These are phyloP conservation scores for Pythium dissotocum DNA, from an alignment of 352 stramenopile species.

Conservation along the genomic window DNA sequence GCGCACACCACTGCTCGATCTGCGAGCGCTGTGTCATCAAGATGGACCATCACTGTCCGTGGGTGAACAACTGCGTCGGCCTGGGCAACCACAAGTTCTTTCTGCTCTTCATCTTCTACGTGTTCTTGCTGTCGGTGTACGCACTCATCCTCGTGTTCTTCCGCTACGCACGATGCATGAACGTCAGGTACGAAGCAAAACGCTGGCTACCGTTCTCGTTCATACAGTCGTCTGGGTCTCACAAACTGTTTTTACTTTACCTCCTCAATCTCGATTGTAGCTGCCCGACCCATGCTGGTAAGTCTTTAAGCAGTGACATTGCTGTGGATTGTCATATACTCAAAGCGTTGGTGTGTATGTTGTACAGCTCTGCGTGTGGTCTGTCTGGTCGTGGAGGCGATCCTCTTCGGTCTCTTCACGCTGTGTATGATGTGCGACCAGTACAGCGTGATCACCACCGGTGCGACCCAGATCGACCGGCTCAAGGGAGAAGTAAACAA, in stretches of 20 bases:
- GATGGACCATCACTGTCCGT: conserved; percentile 99
- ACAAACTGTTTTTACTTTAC: conserved; percentile 3
- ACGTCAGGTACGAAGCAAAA: conserved; percentile 57
- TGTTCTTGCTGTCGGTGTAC: conserved; percentile 95
- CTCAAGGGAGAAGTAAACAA: conserved; percentile 90
- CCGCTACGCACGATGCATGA: conserved; percentile 87
- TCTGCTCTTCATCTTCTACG: conserved; percentile 89
- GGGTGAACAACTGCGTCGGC: conserved; percentile 99
- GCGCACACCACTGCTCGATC: conserved; percentile 97
- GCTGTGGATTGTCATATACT: neutral
- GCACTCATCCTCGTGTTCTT: conserved; percentile 92
- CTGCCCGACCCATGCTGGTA: conserved; percentile 64
- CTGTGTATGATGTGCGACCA: conserved; percentile 99
- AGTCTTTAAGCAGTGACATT: neutral
- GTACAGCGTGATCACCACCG: conserved; percentile 95
- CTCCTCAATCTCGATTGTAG: conserved; percentile 26
- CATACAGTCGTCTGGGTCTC: neutral
- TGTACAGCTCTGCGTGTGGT: conserved; percentile 68
- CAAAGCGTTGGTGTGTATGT: neutral
- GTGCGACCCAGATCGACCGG: conserved; percentile 97
- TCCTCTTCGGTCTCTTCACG: conserved; percentile 98
- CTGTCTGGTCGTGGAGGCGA: conserved; percentile 83
- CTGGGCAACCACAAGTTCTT: conserved; percentile 99
- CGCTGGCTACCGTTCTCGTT: no score
- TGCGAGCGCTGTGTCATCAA: conserved; percentile 96